These are phyloP conservation scores for Lecanicillium sp. DNA, from an alignment of 2,329 filamentous ascomycete species.

Conservation along the genomic window DNA sequence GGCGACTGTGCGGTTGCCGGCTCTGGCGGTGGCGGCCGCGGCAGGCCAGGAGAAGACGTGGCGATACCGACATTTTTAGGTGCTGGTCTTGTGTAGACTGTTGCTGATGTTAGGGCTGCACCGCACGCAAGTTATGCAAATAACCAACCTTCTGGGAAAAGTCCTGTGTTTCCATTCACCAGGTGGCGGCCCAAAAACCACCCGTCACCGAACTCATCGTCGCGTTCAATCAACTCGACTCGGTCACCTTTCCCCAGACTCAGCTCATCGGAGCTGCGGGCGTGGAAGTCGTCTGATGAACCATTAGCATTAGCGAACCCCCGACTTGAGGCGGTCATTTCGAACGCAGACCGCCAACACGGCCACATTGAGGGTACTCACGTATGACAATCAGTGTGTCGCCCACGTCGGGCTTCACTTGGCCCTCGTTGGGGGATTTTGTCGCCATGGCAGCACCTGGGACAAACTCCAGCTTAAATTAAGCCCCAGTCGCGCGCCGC, in stretches of 20 bases:
- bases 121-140: too few relatives aligned
- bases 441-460: constrained; percentile 31
- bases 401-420: constrained; percentile 50
- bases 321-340: too few relatives aligned
- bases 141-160: constrained; percentile 72
- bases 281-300: constrained; percentile 77
- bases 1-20: constrained; percentile 2
- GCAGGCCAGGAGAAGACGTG: constrained; percentile 13
- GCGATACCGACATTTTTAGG: constrained; percentile 34
- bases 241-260: constrained; percentile 78
- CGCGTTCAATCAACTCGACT: constrained; percentile 74
- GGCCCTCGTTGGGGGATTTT: constrained; percentile 26
- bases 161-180: constrained; percentile 63
- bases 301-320: constrained; percentile 4
- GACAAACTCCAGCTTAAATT: neutral
- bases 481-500: neutral
- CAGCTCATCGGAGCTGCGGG: constrained; percentile 87
- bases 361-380: constrained; percentile 34
- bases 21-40: neutral
- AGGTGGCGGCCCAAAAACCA: constrained; percentile 76
- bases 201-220: constrained; percentile 83
- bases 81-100: constrained; percentile 55
- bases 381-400: constrained; percentile 65
- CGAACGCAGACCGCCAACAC: constrained; percentile 11
- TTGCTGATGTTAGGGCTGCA: constrained; percentile 13